A percentile compares a stretch with the other conserved stretches of the same genome.
These are phyloP conservation scores for Coemansia sp. DNA, from an alignment of 192 early-diverging fungal species.

Conservation along the genomic window DNA sequence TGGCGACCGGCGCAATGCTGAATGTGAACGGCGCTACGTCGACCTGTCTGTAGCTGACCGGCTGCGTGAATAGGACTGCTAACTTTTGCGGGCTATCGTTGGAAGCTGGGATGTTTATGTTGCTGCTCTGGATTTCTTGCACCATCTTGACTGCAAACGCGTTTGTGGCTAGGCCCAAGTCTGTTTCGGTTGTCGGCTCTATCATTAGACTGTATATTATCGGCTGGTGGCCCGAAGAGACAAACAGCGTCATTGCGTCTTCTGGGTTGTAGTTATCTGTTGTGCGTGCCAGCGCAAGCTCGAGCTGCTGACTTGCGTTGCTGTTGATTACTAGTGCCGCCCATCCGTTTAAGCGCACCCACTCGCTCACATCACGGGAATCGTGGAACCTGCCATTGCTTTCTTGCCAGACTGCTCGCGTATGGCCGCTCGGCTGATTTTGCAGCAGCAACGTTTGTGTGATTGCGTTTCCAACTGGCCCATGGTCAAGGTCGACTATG, in stretches of 20 bases:
- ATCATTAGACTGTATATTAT: conserved; percentile 3
- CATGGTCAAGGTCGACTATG: conserved; percentile 21
- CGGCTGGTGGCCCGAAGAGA: conserved; percentile 18
- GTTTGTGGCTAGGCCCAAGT: background rate
- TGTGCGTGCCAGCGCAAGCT: conserved; percentile 1
- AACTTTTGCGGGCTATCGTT: background rate
- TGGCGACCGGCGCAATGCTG: conserved; percentile 17
- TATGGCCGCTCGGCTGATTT: background rate
- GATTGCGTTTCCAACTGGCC: conserved; percentile 14
- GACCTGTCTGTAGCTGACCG: conserved; percentile 8
- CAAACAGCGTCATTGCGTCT: conserved; percentile 11
- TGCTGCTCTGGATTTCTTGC: background rate
- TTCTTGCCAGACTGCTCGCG: conserved; percentile 6
- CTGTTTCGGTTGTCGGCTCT: conserved; percentile 5
- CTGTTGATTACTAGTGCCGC: conserved; percentile 28
- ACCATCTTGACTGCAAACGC: background rate
- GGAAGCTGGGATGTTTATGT: background rate
- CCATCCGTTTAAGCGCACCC: conserved; percentile 31
- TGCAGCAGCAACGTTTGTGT: conserved; percentile 8
- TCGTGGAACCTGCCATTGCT: background rate
- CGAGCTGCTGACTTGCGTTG: conserved; percentile 11
- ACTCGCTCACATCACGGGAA: background rate
- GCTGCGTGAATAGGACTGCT: background rate
- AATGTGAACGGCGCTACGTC: conserved; percentile 25
- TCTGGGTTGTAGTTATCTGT: conserved; percentile 5